Evolutionary conservation across 2,329 filamentous ascomycete species (phyloP), one percentile per base, ranked within the genome.

Genomic region (Beauveria scarabaeidicola): DNA sequence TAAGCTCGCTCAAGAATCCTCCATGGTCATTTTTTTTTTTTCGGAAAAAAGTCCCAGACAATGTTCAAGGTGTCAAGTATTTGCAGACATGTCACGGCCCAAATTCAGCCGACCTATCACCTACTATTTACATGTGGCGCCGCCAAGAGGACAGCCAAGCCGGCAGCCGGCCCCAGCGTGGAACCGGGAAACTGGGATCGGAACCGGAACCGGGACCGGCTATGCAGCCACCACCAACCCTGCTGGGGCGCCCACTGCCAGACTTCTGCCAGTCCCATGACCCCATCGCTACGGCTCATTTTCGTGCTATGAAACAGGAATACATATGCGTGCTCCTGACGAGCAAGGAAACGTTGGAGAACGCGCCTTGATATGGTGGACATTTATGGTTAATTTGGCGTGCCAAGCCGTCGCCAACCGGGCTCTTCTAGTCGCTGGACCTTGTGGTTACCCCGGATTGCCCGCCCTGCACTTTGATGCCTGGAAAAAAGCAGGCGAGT

Each of bases 201-300:
- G 55, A 36, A 51, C 55, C 55, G 55, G 55, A 5, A 58, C 55
- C 55, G 55, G 54, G 54, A 57, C 54, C 32, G 54, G 55, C 21
- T 51, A 43, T n/a, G 25, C 32, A 51, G 44, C 54, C 15, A 19
- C 54, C 29, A 7, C 54, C 17, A n/a, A n/a, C 15, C 29, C 40
- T n/a, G 40, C 29, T 23, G 3, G 3, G 19, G 32, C 36, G 19
- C 13, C 25, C 13, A 23, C 3, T 27, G 19, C 15, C 19, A 25
- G 25, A n/a, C n/a, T n/a, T n/a, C n/a, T n/a, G n/a, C n/a, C n/a
- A n/a, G n/a, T n/a, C 25, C n/a, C 25, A 43, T 29, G 21, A 50
- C 27, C 11, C 41, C 38, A 21, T 17, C 5, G 4, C 5, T 40
- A 17, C 44, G 44, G 15, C 29, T 57, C 32, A 40, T 57, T 50